Evolutionary conservation across 2,329 filamentous ascomycete species (phyloP).

Genomic region (Fusarium bactridioides): DNA sequence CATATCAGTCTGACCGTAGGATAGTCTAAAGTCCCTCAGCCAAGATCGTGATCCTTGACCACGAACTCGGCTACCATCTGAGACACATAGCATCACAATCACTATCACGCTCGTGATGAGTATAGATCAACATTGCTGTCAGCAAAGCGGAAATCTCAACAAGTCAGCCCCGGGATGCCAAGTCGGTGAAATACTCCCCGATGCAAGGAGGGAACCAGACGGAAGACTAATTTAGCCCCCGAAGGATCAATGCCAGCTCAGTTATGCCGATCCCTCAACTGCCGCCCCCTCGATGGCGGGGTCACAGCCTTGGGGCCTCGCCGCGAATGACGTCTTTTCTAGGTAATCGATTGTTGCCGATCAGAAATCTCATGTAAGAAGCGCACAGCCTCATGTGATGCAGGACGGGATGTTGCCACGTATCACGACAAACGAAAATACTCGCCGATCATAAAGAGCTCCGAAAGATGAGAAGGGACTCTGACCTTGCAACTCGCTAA

Average conservation of each 20-base stretch:
- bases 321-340: neutral
- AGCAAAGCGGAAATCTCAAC: rapidly evolving
- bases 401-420: neutral
- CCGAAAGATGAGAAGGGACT: neutral
- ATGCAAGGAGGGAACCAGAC: neutral
- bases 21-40: no score
- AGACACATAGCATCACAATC: neutral
- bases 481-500: neutral
- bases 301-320: neutral
- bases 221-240: neutral
- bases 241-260: neutral
- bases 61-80: no score
- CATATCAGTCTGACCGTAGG: no score
- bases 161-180: neutral
- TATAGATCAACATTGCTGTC: neutral
- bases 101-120: rapidly evolving
- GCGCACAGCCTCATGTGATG: neutral
- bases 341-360: neutral
- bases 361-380: neutral
- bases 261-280: neutral
- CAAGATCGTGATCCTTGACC: no score
- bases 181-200: neutral
- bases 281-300: neutral
- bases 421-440: neutral
- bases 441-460: neutral